A percentile compares a stretch with the other conserved stretches of the same genome.
phyloP scores from a whole-genome alignment of 345 rosid genomes.

The Eucalyptus virginea region DNA sequence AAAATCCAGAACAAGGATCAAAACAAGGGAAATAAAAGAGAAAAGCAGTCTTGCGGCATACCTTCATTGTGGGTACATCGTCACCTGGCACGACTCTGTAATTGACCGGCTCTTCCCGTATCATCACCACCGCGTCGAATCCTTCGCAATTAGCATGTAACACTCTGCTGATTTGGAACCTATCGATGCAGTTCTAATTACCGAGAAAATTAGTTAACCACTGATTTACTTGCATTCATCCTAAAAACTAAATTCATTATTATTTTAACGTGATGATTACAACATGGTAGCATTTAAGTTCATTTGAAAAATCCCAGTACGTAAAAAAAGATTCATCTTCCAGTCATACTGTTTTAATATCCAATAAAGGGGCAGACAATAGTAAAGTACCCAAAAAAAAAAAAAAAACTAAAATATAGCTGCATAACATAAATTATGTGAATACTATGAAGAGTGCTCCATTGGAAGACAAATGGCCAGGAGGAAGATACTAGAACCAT shows the following conservation, averaged over 20 bases:
- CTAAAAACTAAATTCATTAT: neutral
- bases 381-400: neutral
- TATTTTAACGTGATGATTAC: neutral
- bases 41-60: neutral
- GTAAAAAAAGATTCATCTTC: neutral
- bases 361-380: neutral
- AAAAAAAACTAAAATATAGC: neutral
- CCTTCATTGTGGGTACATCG: neutral
- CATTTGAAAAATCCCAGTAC: neutral
- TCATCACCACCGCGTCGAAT: neutral
- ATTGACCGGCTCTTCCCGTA: neutral
- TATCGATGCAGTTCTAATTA: neutral
- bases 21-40: neutral
- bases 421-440: neutral
- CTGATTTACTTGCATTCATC: neutral
- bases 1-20: neutral
- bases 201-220: neutral
- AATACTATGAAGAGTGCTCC: neutral
- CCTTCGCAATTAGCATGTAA: neutral
- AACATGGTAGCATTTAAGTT: neutral
- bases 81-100: neutral
- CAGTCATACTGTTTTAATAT: neutral
- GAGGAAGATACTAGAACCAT: neutral
- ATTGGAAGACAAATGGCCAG: neutral
- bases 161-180: neutral